phyloP scores from a whole-genome alignment of 139 green algal genomes.

The Raphidocelis subcapitata region DNA sequence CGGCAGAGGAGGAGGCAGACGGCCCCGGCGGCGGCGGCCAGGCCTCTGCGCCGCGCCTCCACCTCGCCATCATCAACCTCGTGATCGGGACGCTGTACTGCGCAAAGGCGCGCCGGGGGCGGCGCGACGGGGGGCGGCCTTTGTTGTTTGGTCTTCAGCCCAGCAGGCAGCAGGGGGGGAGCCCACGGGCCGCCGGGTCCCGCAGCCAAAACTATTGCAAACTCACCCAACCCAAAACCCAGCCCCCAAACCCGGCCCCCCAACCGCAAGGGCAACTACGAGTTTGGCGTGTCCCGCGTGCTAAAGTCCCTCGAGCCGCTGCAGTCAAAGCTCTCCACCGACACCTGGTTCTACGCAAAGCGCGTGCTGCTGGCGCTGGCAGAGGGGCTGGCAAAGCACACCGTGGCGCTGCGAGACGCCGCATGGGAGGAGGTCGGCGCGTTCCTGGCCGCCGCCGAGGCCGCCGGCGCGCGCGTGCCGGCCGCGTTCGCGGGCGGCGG shows the following conservation, averaged over 20 bases:
- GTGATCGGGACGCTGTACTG: constrained; percentile 94
- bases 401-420: constrained; percentile 75
- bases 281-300: constrained; percentile 88
- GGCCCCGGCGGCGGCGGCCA: too few relatives aligned
- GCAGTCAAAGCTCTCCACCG: constrained; percentile 76
- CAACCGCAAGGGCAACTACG: constrained; percentile 68
- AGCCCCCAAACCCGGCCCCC: too few relatives aligned
- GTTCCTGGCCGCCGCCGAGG: constrained; percentile 38
- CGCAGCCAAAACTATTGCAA: too few relatives aligned
- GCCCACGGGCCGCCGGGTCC: too few relatives aligned
- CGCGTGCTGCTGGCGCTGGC: constrained; percentile 81
- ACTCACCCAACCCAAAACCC: too few relatives aligned
- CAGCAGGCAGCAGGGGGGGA: too few relatives aligned
- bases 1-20: constrained; percentile 63
- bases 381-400: constrained; percentile 87
- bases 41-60: constrained; percentile 35
- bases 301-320: constrained; percentile 88
- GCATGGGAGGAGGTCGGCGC: constrained; percentile 51
- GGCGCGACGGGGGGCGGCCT: too few relatives aligned
- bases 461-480: constrained; percentile 3
- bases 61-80: constrained; percentile 92
- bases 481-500: constrained; percentile 6
- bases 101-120: constrained; percentile 68
- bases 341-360: constrained; percentile 74
- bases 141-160: too few relatives aligned